A percentile compares a stretch with the other conserved stretches of the same genome.
Conservation (phyloP, 2,329 filamentous ascomycete genomes). For the Aspergillus pseudoviridinutans region DNA sequence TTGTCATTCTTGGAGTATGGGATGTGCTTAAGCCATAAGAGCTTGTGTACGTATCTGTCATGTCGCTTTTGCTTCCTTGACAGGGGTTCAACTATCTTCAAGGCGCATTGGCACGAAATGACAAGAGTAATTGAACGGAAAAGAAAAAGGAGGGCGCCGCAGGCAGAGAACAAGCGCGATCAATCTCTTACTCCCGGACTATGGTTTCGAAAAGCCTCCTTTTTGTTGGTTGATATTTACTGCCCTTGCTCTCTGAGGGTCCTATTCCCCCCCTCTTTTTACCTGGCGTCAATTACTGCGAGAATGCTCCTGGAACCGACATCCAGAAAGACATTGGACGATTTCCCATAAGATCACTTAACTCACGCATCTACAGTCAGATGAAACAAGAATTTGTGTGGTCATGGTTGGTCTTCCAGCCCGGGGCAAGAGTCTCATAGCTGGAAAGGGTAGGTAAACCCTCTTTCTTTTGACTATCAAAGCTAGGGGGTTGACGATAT, state of each 20-base stretch:
- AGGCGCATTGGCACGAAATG: neutral
- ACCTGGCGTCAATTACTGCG: neutral
- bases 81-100: neutral
- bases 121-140: neutral
- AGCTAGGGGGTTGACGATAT: neutral
- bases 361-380: constrained; percentile 65
- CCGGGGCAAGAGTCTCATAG: constrained; percentile 94
- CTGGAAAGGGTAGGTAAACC: constrained; percentile 76
- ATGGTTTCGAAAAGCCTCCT: neutral
- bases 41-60: neutral
- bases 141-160: neutral
- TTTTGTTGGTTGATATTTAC: neutral
- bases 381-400: constrained; percentile 95
- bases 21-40: neutral
- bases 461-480: neutral
- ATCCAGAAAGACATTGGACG: neutral
- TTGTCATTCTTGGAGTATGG: neutral
- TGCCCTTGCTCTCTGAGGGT: neutral
- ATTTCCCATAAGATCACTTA: constrained; percentile 1
- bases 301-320: neutral
- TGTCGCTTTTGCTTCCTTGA: neutral
- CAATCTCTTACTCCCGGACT: neutral
- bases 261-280: neutral
- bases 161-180: neutral
- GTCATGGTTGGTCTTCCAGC: constrained; percentile 98